A percentile compares a stretch with the other conserved stretches of the same genome.
phyloP scores from a whole-genome alignment of 768 basidiomycete genomes.

The Tremella fuciformis region DNA sequence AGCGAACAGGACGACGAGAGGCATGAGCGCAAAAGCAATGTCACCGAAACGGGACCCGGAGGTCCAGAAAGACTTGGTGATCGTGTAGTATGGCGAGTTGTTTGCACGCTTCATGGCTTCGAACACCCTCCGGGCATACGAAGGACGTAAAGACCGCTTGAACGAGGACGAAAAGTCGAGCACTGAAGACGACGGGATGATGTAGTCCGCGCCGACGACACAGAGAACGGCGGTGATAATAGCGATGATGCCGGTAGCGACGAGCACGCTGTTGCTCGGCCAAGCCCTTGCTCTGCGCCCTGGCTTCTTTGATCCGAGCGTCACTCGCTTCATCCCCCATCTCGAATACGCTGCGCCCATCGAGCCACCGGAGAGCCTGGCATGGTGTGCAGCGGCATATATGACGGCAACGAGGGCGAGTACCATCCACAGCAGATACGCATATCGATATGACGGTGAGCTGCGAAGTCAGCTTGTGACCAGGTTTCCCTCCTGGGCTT shows the following conservation, averaged over 20 bases:
- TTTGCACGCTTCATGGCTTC: slow-evolving; percentile 38
- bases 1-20: slow-evolving; percentile 67
- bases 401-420: slow-evolving; percentile 38
- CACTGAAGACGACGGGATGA: slow-evolving; percentile 57
- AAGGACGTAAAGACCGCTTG: neutral
- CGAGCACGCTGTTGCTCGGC: slow-evolving; percentile 66
- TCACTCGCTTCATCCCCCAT: slow-evolving; percentile 52
- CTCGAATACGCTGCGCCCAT: slow-evolving; percentile 61
- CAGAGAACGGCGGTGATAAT: slow-evolving; percentile 56
- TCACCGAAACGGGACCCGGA: slow-evolving; percentile 65
- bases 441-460: slow-evolving; percentile 48
- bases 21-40: slow-evolving; percentile 69
- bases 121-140: no score
- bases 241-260: slow-evolving; percentile 57
- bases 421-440: slow-evolving; percentile 50
- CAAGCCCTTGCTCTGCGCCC: slow-evolving; percentile 41
- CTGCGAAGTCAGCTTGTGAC: slow-evolving; percentile 15
- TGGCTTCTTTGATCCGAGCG: slow-evolving; percentile 27
- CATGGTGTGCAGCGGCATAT: slow-evolving; percentile 46
- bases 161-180: slow-evolving; percentile 55
- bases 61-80: slow-evolving; percentile 70
- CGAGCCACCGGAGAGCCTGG: slow-evolving; percentile 44
- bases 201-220: slow-evolving; percentile 68
- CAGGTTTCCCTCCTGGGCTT: neutral
- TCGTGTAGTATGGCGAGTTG: slow-evolving; percentile 61